These are phyloP conservation scores for Chaetomiaceae sp. DNA, from an alignment of 2,329 filamentous ascomycete species.

Conservation along the genomic window DNA sequence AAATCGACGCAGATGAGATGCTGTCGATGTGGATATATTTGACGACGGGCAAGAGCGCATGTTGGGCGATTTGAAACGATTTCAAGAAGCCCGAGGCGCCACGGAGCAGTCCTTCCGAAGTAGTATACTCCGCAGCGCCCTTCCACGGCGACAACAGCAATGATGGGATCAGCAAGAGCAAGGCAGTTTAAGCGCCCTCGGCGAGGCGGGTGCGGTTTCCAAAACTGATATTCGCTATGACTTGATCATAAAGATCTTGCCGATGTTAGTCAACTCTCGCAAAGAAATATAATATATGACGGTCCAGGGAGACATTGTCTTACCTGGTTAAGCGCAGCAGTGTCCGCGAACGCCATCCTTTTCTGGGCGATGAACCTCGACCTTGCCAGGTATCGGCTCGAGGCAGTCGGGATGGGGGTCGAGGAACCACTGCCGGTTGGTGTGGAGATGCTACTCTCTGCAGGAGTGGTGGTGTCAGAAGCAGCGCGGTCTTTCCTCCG, in stretches of 20 bases:
- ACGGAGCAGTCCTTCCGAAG: not conserved
- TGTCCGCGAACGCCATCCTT: slow-evolving; percentile 74
- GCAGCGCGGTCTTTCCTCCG: slow-evolving; percentile 37
- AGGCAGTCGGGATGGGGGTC: slow-evolving; percentile 29
- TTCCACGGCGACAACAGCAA: not conserved
- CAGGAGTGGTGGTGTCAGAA: slow-evolving; percentile 25
- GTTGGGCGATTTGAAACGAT: too few relatives aligned
- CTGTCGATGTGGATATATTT: too few relatives aligned
- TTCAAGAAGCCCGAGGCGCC: too few relatives aligned
- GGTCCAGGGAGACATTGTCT: too few relatives aligned
- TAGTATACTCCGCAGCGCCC: not conserved
- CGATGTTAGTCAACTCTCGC: slow-evolving; percentile 21
- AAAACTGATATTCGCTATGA: slow-evolving; percentile 21
- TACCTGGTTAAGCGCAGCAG: slow-evolving; percentile 81
- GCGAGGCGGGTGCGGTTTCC: not conserved
- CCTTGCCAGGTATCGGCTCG: slow-evolving; percentile 68
- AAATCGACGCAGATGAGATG: too few relatives aligned
- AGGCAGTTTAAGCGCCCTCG: too few relatives aligned
- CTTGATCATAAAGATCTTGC: slow-evolving; percentile 67
- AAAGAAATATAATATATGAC: too few relatives aligned
- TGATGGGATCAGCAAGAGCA: not conserved
- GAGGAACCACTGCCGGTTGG: slow-evolving; percentile 39
- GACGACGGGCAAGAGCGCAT: too few relatives aligned
- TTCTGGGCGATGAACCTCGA: slow-evolving; percentile 86
- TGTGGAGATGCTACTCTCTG: slow-evolving; percentile 42